A percentile compares a stretch with the other conserved stretches of the same genome.
These are phyloP conservation scores for Biscutella laevigata DNA, from an alignment of 441 rosid genomes.

Conservation along the genomic window DNA sequence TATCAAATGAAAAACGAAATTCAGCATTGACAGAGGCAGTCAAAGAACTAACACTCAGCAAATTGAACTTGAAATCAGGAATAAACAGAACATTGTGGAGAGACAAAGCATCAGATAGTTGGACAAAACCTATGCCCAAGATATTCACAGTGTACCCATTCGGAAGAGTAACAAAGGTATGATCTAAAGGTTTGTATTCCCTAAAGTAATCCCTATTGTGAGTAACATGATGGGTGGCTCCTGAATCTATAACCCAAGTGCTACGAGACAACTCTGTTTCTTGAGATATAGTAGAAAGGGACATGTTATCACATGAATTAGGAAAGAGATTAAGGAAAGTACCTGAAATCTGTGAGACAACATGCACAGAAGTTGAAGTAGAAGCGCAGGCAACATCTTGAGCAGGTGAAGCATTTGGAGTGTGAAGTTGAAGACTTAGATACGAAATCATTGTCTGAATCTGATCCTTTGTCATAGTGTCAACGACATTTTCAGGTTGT, in stretches of 20 bases:
- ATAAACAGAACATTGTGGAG: background rate
- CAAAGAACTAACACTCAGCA: background rate
- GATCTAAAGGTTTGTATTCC: background rate
- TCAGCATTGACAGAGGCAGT: no score
- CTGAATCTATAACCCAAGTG: no score
- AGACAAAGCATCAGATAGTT: background rate
- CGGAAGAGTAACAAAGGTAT: background rate
- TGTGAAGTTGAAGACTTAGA: no score
- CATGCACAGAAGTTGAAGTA: background rate
- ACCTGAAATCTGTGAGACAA: background rate
- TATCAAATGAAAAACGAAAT: background rate
- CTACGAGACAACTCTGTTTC: background rate
- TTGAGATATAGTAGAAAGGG: background rate
- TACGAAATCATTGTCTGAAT: no score
- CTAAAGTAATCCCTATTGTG: rapidly evolving
- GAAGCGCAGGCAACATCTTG: no score
- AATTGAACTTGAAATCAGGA: background rate
- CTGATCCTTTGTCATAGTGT: no score
- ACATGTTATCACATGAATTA: background rate
- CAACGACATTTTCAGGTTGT: no score
- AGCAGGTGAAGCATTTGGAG: no score
- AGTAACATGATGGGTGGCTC: no score
- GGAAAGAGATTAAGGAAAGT: background rate
- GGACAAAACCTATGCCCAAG: background rate
- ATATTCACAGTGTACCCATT: background rate